Conservation (phyloP, 345 rosid species). For the Eucalyptus tenuipes region DNA sequence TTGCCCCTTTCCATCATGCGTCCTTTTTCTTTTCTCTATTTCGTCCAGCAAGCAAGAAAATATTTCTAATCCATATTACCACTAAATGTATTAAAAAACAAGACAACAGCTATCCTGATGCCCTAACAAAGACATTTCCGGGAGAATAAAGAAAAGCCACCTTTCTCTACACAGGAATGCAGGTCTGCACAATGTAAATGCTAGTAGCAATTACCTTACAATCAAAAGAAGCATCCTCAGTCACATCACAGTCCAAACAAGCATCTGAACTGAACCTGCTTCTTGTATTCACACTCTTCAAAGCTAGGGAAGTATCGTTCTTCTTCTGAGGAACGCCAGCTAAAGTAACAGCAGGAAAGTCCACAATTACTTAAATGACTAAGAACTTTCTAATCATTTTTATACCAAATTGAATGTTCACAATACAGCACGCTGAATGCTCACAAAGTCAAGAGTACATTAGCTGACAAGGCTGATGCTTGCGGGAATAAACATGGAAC, state of each 20-base stretch:
- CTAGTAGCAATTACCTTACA: conserved; percentile 22
- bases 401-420: not conserved
- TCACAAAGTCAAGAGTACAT: not conserved
- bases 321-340: conserved; percentile 25
- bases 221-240: conserved; percentile 9
- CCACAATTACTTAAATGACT: not conserved
- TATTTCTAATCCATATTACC: not conserved
- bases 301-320: conserved; percentile 10
- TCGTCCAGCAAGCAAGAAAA: not conserved
- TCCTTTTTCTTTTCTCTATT: not conserved
- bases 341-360: not conserved
- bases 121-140: not conserved
- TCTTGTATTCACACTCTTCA: conserved; percentile 11
- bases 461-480: not conserved
- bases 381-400: not conserved
- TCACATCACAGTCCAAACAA: conserved; percentile 12
- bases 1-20: not conserved
- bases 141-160: not conserved
- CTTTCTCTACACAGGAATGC: not conserved
- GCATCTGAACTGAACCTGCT: conserved; percentile 1
- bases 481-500: not conserved
- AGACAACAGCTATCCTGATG: not conserved
- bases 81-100: not conserved
- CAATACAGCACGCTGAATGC: not conserved
- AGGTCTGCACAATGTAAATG: not conserved